phyloP scores from a whole-genome alignment of 495 filamentous ascomycete genomes.

The Penicillium coffeae region DNA sequence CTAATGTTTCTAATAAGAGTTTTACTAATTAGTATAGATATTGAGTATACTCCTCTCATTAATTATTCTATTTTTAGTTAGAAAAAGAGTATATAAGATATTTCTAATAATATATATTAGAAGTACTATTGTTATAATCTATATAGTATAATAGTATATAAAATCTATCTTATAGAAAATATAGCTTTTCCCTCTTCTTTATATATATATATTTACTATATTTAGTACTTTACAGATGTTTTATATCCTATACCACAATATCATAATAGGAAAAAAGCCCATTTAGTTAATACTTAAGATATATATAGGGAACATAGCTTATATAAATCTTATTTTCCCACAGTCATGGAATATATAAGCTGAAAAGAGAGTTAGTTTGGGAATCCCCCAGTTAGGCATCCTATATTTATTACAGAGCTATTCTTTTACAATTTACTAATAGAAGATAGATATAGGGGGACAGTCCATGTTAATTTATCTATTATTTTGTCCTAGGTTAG shows the following conservation, averaged over 20 bases:
- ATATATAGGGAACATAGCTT: slow-evolving; percentile 4
- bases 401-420: slow-evolving; percentile 26
- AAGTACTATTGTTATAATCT: slow-evolving; percentile 11
- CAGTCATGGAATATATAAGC: slow-evolving; percentile 25
- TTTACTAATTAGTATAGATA: slow-evolving; percentile 3
- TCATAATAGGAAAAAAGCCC: slow-evolving; percentile 7
- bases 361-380: slow-evolving; percentile 26
- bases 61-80: slow-evolving; percentile 12
- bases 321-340: slow-evolving; percentile 16
- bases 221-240: slow-evolving; percentile 7
- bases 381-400: slow-evolving; percentile 18
- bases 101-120: slow-evolving; percentile 18
- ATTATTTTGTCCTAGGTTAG: slow-evolving; percentile 24
- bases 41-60: slow-evolving; percentile 14
- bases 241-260: slow-evolving; percentile 10
- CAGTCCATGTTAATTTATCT: slow-evolving; percentile 16
- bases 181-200: slow-evolving; percentile 1
- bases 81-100: slow-evolving; percentile 16
- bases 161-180: background rate
- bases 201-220: slow-evolving; percentile 1
- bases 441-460: slow-evolving; percentile 20
- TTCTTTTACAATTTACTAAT: slow-evolving; percentile 33
- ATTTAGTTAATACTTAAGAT: slow-evolving; percentile 3
- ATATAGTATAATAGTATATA: slow-evolving; percentile 9
- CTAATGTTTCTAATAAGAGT: background rate